Percentiles rank a stretch among this genome's conserved stretches.
Conservation (phyloP, 2,329 filamentous ascomycete genomes). For the Fusarium euwallaceae region DNA sequence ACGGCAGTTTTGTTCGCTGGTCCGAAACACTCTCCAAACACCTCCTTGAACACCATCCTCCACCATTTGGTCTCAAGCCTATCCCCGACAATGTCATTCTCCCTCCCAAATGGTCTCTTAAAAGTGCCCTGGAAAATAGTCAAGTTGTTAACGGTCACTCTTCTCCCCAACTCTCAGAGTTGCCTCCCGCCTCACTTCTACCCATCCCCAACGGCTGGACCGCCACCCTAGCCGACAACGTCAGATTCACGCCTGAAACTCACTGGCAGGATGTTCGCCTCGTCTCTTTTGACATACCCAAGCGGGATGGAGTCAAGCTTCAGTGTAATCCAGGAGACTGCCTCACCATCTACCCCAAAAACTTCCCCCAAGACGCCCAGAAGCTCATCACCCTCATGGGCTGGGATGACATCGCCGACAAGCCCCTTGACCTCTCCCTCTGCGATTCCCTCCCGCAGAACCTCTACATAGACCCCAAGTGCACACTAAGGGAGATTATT, state of each 20-base stretch:
- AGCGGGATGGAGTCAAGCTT: constrained; percentile 37
- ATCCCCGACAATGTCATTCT: constrained; percentile 82
- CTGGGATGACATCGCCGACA: constrained; percentile 82
- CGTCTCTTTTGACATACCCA: constrained; percentile 70
- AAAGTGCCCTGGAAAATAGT: constrained; percentile 21
- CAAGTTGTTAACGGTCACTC: constrained; percentile 24
- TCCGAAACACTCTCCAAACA: constrained; percentile 74
- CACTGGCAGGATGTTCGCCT: constrained; percentile 97
- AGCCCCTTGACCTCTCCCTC: constrained; percentile 66
- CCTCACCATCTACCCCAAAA: constrained; percentile 87
- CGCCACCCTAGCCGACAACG: constrained; percentile 74
- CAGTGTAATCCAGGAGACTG: constrained; percentile 80
- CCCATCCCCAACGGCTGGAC: constrained; percentile 69
- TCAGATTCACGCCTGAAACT: constrained; percentile 76
- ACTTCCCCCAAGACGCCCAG: constrained; percentile 85
- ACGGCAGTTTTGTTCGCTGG: constrained; percentile 87
- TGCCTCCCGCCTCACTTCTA: constrained; percentile 56
- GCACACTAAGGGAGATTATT: constrained; percentile 81
- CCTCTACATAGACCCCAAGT: constrained; percentile 55
- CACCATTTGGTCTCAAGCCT: constrained; percentile 74
- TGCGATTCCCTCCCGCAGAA: constrained; percentile 50
- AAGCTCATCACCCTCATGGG: constrained; percentile 82
- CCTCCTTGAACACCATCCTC: constrained; percentile 76
- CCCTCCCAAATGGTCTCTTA: constrained; percentile 74
- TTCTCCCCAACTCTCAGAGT: constrained; percentile 26